Conservation (phyloP, 768 basidiomycete species). For the Kondoa subrosea region DNA sequence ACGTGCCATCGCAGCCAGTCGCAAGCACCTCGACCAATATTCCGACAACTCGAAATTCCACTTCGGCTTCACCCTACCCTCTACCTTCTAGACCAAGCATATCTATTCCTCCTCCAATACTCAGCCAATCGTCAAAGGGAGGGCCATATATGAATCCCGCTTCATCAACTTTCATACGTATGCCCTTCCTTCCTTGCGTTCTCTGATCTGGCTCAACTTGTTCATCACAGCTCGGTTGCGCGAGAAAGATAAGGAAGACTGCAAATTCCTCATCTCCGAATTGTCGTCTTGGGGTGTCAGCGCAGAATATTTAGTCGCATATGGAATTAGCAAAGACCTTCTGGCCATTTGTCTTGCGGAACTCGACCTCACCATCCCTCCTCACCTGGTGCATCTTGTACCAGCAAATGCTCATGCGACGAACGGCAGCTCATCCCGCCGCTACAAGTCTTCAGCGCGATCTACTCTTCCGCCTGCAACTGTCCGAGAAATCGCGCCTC, state of each 20-base stretch:
- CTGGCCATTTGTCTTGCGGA: not conserved
- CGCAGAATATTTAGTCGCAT: constrained; percentile 3
- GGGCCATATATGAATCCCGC: no score
- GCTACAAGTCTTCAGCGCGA: not conserved
- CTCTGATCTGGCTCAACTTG: no score
- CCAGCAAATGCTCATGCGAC: not conserved
- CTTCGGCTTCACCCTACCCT: not conserved
- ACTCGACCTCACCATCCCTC: not conserved
- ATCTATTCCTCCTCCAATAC: no score
- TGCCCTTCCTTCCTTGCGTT: no score
- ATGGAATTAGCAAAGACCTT: constrained; percentile 6
- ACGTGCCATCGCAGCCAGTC: not conserved
- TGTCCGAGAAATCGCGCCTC: no score
- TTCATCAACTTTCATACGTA: no score
- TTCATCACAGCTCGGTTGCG: no score
- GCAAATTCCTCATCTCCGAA: not conserved
- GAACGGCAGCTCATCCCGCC: not conserved
- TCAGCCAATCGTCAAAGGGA: no score
- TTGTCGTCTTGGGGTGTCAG: constrained; percentile 3
- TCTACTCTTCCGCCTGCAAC: no score
- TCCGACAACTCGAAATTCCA: not conserved
- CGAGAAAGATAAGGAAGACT: not conserved
- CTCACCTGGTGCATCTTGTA: constrained; percentile 1
- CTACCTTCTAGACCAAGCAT: no score
- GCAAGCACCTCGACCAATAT: not conserved